Evolutionary conservation across 2,329 filamentous ascomycete genomes (phyloP), one percentile per base, ranked within the genome.

Genomic region (Malbranchea zuffiana): DNA sequence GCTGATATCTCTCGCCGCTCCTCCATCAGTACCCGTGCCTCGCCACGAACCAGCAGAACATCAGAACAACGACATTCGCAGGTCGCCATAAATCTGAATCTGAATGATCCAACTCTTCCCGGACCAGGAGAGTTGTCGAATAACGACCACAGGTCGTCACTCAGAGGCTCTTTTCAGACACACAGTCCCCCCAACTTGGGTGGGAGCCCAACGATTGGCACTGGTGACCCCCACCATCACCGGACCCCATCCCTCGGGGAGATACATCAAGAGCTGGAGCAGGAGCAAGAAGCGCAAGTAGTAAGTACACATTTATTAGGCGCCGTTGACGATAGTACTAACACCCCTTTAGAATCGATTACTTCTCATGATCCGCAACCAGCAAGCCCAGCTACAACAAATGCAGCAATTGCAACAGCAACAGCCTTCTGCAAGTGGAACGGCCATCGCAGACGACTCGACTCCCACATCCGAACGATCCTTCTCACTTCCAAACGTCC

Each of bases 1-100:
- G 75, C 82, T 35, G 72, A 85, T 18, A 76, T 82, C 47, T 71
- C 72, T 7, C 51, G 54, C 35, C 57, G 60, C 30, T 53, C 56
- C 3, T 62, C 63, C 13, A 52, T 49, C 15, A 56, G 53, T 44
- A 50, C 49, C 34, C 56, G 55, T 34, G 48, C 54, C 32, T 58
- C 62, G 6, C 50, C 53, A 3, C 47, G 47, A 17, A 39, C 47
- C 2, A 47, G 44, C 25, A 48, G 51, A 34, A 44, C 43, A 35
- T 51, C 57, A 15, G 63, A 66, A 37, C 57, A 62, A 21, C 60
- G 63, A 41, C 56, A 63, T n/a, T 66, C 63, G 19, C 51, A 52
- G 18, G 56, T 58, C 20, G 55, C 57, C 8, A 54, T 59, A 46
- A 61, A 58, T 41, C 39, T 62, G 24, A 62, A 57, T 42, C 43